A percentile compares a stretch with the other conserved stretches of the same genome.
Evolutionary conservation across 148 eudicot species (phyloP).

Genomic region (Cornus controversa): DNA sequence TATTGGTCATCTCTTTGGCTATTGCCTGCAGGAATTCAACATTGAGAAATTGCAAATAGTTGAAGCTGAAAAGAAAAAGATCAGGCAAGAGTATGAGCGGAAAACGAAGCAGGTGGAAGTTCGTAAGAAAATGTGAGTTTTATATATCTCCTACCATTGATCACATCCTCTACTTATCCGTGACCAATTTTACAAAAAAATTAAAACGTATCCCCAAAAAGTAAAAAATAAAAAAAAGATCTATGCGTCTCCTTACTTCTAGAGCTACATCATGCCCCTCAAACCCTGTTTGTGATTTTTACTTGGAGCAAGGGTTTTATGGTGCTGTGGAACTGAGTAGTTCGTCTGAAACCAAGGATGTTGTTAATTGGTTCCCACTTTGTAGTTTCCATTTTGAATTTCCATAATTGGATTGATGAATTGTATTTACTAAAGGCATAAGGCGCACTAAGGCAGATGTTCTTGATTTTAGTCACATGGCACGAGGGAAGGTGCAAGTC

Average conservation of each 20-base stretch:
- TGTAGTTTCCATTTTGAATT: background rate
- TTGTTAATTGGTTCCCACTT: too few relatives aligned
- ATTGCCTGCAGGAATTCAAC: slow-evolving; percentile 55
- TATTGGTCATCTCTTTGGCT: background rate
- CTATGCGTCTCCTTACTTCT: background rate
- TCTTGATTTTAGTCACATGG: background rate
- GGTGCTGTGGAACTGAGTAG: background rate
- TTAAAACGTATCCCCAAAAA: too few relatives aligned
- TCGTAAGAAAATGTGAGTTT: slow-evolving; percentile 67
- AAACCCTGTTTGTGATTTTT: background rate
- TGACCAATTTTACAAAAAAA: too few relatives aligned
- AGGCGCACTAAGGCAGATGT: too few relatives aligned
- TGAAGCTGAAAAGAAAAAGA: slow-evolving; percentile 75
- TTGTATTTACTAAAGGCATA: too few relatives aligned
- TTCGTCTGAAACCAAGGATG: background rate
- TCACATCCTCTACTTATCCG: too few relatives aligned
- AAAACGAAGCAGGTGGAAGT: slow-evolving; percentile 69
- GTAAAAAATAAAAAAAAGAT: too few relatives aligned
- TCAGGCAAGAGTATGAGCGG: slow-evolving; percentile 70
- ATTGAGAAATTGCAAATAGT: slow-evolving; percentile 69
- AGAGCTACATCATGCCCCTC: background rate
- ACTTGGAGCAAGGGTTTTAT: background rate
- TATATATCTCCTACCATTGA: background rate
- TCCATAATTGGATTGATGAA: background rate
- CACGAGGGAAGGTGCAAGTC: background rate